Conservation (phyloP, 2,329 filamentous ascomycete species). For the Cytospora mali region DNA sequence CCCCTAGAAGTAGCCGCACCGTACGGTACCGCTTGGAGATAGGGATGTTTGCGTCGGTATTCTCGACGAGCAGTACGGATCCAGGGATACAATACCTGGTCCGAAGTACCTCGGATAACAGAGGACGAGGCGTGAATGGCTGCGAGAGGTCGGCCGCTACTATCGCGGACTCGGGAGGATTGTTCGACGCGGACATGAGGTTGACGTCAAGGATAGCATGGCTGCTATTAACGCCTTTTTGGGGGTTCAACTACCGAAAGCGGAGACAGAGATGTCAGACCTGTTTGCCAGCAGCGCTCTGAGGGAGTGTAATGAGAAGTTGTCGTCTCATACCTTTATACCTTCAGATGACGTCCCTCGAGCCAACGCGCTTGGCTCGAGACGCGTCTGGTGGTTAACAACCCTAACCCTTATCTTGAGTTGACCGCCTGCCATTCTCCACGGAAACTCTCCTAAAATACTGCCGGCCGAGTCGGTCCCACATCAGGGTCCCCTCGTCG, state of each 20-base stretch:
- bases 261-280: background rate
- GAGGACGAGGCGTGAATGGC: conserved; percentile 40
- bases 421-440: conserved; percentile 11
- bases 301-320: too few species aligned
- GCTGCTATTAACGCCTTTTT: background rate
- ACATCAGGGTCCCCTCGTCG: conserved; percentile 14
- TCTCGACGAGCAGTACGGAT: conserved; percentile 52
- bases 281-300: background rate
- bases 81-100: conserved; percentile 51
- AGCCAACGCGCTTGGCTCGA: conserved; percentile 3
- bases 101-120: conserved; percentile 52
- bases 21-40: conserved; percentile 43
- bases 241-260: background rate
- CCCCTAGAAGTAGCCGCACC: conserved; percentile 53
- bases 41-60: conserved; percentile 28
- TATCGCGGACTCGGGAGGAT: conserved; percentile 23
- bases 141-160: conserved; percentile 32
- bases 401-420: background rate
- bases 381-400: conserved; percentile 13
- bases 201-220: conserved; percentile 7
- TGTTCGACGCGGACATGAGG: conserved; percentile 18
- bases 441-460: background rate
- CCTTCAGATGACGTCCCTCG: background rate
- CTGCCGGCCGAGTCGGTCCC: conserved; percentile 9
- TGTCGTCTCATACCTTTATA: too few species aligned